Evolutionary conservation across 2,329 filamentous ascomycete genomes (phyloP), one percentile per base, ranked within the genome.

Genomic region (Coniosporium tulheliwenetii): DNA sequence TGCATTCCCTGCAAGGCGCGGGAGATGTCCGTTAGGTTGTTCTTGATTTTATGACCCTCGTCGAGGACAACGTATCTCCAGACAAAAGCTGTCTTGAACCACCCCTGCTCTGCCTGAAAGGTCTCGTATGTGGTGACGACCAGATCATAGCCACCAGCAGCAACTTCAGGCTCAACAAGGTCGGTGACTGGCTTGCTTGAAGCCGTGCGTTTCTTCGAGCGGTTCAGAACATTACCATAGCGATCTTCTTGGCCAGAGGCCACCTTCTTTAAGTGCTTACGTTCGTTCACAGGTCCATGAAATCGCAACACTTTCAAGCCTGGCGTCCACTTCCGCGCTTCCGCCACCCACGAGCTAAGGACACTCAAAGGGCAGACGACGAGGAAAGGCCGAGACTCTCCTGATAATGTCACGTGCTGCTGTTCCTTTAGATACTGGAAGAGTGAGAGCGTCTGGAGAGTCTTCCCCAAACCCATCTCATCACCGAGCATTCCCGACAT

Each of bases 31-130:
- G 64, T 62, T 5, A 57, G 51, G 31, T 64, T 64, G 38, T 71
- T 71, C 46, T 71, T 66, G 45, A 70, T 67, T 38, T 66, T 66
- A 50, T 72, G 69, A 1, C 68, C 69, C 50, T 73, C 69, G 38
- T 73, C 69, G 2, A 72, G 56, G 2, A 72, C 63, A n/a, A 66
- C 59, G 47, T 69, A 71, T 41, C 60, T 57, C 69, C 69, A 73
- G 0, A 66, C 57, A 35, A 67, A 75, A 0, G 66, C 59, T 10
- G 60, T 59, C 45, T 65, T 65, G 48, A 73, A 66, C 65, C 69
- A 72, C 8, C 46, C 46, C 30, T 66, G 57, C 41, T 71, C 68
- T 1, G 56, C 50, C 4, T 58, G 52, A 40, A 68, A 64, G 0
- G 60, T 63, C 42, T 71, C 68, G 46, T 72, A 72, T 0, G 66